Evolutionary conservation across 257 asterid genomes (phyloP).

Genomic region (Verbena officinalis): DNA sequence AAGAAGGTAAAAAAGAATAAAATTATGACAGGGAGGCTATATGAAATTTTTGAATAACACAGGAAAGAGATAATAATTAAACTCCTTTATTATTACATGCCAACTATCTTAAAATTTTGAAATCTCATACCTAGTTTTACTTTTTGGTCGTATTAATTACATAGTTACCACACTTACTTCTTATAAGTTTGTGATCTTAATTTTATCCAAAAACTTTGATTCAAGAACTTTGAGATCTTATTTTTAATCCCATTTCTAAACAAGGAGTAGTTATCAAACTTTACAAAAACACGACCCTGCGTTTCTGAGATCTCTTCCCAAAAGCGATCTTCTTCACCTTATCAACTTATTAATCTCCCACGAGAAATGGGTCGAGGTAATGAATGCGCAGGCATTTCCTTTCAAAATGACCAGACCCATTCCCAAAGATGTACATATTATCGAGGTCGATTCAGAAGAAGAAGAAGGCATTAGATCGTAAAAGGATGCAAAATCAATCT

Average conservation of each 20-base stretch:
- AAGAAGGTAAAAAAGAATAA: no score
- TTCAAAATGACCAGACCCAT: conserved; percentile 41
- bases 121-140: no score
- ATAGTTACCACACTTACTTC: no score
- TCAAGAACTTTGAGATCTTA: no score
- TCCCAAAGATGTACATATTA: conserved; percentile 43
- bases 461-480: conserved; percentile 45
- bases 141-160: no score
- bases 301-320: conserved; percentile 53
- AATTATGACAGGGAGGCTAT: no score
- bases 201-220: no score
- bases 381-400: conserved; percentile 44
- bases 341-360: conserved; percentile 67
- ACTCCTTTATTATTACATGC: no score
- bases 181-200: no score
- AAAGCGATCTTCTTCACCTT: conserved; percentile 57
- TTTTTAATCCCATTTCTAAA: neutral
- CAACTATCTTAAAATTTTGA: no score
- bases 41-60: no score
- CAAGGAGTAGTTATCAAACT: conserved; percentile 64
- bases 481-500: conserved; percentile 25
- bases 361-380: conserved; percentile 80
- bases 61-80: no score
- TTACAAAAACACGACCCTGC: conserved; percentile 56
- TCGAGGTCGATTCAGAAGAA: conserved; percentile 69